These are phyloP conservation scores for Teunomyces funiuensis DNA, from an alignment of 805 yeast species.

Conservation along the genomic window DNA sequence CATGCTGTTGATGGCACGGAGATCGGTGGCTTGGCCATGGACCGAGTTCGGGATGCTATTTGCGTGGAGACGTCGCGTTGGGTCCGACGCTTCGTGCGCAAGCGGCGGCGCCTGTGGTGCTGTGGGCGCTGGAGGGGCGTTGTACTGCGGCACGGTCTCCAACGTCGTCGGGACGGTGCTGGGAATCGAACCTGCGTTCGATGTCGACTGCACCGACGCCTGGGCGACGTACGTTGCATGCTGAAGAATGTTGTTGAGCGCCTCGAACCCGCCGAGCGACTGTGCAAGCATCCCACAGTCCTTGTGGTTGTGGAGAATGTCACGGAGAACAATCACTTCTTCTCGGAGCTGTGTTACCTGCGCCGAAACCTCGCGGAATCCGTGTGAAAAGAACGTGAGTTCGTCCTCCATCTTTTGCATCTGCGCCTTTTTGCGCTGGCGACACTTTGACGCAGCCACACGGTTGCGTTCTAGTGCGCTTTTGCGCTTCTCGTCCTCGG, in stretches of 20 bases:
- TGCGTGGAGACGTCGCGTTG: neutral
- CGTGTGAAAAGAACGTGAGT: conserved; percentile 63
- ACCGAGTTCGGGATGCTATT: conserved; percentile 1
- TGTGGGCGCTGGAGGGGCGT: conserved; percentile 7
- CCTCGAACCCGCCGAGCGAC: conserved; percentile 48
- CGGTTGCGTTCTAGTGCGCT: conserved; percentile 86
- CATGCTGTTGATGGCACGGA: conserved; percentile 29
- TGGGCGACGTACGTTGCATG: conserved; percentile 28
- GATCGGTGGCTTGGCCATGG: conserved; percentile 10
- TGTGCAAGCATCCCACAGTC: conserved; percentile 44
- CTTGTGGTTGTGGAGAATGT: conserved; percentile 49
- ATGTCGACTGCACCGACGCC: conserved; percentile 21
- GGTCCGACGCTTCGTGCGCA: conserved; percentile 2
- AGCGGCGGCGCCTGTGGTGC: conserved; percentile 2
- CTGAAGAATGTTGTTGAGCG: conserved; percentile 42
- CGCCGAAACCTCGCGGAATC: conserved; percentile 62
- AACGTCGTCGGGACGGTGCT: conserved; percentile 42
- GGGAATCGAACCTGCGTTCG: conserved; percentile 31
- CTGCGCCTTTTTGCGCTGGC: conserved; percentile 91
- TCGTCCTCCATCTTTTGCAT: conserved; percentile 81
- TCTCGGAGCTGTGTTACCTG: conserved; percentile 61
- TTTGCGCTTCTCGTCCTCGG: conserved; percentile 54
- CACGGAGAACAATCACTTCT: conserved; percentile 51
- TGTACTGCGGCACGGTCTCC: neutral
- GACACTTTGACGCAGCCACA: conserved; percentile 92